These are phyloP conservation scores for Colletotrichum cuscutae DNA, from an alignment of 2,329 filamentous ascomycete genomes.

Conservation along the genomic window DNA sequence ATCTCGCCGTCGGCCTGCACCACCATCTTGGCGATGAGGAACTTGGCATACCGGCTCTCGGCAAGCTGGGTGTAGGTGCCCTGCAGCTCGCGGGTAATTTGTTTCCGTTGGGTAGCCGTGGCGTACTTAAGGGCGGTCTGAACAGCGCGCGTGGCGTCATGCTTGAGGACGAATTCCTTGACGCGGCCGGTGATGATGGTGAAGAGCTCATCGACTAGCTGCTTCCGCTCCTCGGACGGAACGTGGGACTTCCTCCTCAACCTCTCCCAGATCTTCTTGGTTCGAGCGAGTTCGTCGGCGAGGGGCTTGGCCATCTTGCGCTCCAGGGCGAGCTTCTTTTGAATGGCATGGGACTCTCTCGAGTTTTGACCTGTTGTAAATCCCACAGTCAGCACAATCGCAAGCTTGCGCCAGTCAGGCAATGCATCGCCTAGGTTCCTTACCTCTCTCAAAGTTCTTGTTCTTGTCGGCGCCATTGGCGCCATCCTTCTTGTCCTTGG, in stretches of 20 bases:
- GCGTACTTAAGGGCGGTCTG: conserved; percentile 98
- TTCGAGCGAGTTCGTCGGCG: conserved; percentile 86
- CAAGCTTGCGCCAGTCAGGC: neutral
- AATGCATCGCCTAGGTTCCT: conserved; percentile 36
- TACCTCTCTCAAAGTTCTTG: conserved; percentile 56
- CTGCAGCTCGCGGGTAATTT: conserved; percentile 87
- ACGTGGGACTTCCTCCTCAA: conserved; percentile 94
- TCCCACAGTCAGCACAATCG: neutral
- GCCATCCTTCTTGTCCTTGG: conserved; percentile 41
- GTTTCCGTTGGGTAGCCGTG: conserved; percentile 82
- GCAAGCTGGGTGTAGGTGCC: conserved; percentile 86
- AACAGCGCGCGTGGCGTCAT: conserved; percentile 95
- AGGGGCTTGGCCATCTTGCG: conserved; percentile 94
- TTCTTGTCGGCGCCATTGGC: conserved; percentile 44
- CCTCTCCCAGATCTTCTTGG: conserved; percentile 97
- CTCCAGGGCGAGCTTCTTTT: conserved; percentile 87
- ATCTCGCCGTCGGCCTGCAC: conserved; percentile 91
- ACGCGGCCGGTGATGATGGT: conserved; percentile 90
- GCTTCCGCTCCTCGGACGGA: conserved; percentile 85
- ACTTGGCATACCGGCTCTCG: conserved; percentile 97
- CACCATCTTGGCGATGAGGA: conserved; percentile 93
- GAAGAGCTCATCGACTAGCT: conserved; percentile 90
- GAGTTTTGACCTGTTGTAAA: conserved; percentile 67
- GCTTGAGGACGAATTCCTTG: conserved; percentile 97
- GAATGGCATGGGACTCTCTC: conserved; percentile 90